Percentiles rank a stretch among this genome's conserved stretches.
phyloP scores from a whole-genome alignment of 345 rosid species.

The Mercurialis annua region DNA sequence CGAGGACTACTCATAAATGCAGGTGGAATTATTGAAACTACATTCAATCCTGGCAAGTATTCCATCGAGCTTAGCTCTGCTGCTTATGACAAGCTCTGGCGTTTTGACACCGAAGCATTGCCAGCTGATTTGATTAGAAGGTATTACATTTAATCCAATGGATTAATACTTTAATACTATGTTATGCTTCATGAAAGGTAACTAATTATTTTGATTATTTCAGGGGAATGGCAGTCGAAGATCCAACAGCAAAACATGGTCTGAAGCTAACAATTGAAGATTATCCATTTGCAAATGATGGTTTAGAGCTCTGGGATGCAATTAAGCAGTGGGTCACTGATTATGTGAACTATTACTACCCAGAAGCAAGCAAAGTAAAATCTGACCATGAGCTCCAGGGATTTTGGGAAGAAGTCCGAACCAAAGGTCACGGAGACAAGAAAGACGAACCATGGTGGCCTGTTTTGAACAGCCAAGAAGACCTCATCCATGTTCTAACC shows the following conservation, averaged over 20 bases:
- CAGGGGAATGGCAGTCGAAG: constrained; percentile 34
- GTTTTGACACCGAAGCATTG: constrained; percentile 34
- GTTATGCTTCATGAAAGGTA: no score
- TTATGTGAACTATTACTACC: constrained; percentile 29
- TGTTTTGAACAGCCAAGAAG: background rate
- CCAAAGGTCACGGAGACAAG: constrained; percentile 21
- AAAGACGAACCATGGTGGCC: constrained; percentile 26
- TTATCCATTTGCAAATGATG: constrained; percentile 36
- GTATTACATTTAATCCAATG: constrained; percentile 1
- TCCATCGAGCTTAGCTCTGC: constrained; percentile 50
- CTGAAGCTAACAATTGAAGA: constrained; percentile 31
- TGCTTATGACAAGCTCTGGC: constrained; percentile 28
- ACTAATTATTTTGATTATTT: background rate
- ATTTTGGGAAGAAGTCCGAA: constrained; percentile 39
- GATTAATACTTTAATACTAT: no score
- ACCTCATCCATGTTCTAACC: constrained; percentile 1
- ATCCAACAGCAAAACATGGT: constrained; percentile 27
- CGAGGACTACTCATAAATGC: constrained; percentile 38
- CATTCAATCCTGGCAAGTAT: constrained; percentile 27
- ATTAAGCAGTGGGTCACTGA: constrained; percentile 29
- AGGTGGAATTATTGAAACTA: no score
- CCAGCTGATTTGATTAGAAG: constrained; percentile 42
- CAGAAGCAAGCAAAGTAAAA: constrained; percentile 9
- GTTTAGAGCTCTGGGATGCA: constrained; percentile 31
- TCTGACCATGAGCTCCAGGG: constrained; percentile 37